phyloP scores from a whole-genome alignment of 345 rosid genomes.

The Physaria fendleri region DNA sequence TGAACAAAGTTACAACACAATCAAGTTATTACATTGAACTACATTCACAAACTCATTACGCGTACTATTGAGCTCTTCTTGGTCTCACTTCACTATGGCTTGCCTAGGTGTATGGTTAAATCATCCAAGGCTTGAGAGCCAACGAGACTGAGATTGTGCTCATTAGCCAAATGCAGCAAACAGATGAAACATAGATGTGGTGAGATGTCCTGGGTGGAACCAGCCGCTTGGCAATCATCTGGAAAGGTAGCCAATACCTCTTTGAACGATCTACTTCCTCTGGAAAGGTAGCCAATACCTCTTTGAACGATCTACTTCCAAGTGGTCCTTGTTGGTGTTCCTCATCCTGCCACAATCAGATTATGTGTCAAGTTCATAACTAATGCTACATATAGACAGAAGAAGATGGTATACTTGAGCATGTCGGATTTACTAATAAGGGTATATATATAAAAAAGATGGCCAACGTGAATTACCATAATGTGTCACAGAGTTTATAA shows the following conservation, averaged over 20 bases:
- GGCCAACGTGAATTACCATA: background rate
- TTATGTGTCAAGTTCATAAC: conserved; percentile 6
- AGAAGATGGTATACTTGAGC: background rate
- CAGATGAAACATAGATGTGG: conserved; percentile 96
- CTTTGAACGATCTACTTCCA: conserved; percentile 55
- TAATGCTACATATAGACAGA: background rate
- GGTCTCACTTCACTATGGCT: background rate
- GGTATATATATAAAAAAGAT: background rate
- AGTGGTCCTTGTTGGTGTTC: conserved; percentile 39
- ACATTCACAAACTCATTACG: conserved; percentile 10
- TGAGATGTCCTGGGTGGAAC: conserved; percentile 55
- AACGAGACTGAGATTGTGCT: conserved; percentile 63
- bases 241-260: conserved; percentile 66
- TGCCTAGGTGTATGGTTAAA: conserved; percentile 42
- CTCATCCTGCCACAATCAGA: conserved; percentile 22
- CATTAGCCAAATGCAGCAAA: conserved; percentile 83
- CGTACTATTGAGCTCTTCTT: background rate
- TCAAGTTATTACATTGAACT: conserved; percentile 1
- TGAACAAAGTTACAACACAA: background rate
- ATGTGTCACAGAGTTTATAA: background rate
- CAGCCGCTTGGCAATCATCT: conserved; percentile 63
- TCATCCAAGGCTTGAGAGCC: conserved; percentile 56
- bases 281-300: conserved; percentile 52
- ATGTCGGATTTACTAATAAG: background rate
- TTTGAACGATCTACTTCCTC: conserved; percentile 58